Evolutionary conservation across 768 basidiomycete genomes (phyloP).

Genomic region (Suillus cothurnatus): DNA sequence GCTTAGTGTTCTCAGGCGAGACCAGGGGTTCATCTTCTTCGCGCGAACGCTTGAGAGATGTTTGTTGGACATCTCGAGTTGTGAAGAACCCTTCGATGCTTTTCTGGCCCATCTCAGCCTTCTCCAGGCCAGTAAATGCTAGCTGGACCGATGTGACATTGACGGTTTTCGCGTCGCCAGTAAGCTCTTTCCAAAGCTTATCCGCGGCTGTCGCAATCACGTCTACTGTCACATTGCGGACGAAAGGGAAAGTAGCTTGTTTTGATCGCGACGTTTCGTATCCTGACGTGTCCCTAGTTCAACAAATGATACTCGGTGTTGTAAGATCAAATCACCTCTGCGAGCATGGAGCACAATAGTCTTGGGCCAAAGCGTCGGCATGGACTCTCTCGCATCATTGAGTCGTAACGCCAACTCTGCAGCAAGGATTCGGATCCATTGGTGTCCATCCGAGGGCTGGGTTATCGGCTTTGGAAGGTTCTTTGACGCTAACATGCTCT

Average conservation of each 20-base stretch:
- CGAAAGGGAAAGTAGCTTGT: slow-evolving; percentile 88
- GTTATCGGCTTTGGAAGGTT: slow-evolving; percentile 83
- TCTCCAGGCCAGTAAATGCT: slow-evolving; percentile 77
- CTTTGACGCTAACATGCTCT: slow-evolving; percentile 97
- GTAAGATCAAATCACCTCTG: slow-evolving; percentile 49
- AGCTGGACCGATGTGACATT: slow-evolving; percentile 75
- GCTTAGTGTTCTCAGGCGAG: neutral
- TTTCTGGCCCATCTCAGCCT: slow-evolving; percentile 75
- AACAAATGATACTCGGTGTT: neutral
- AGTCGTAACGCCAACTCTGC: slow-evolving; percentile 88
- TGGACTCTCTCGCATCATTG: slow-evolving; percentile 73
- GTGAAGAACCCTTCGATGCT: slow-evolving; percentile 89
- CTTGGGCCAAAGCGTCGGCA: slow-evolving; percentile 88
- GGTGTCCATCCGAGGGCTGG: slow-evolving; percentile 72
- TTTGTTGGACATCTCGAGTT: slow-evolving; percentile 23
- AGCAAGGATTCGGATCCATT: slow-evolving; percentile 91
- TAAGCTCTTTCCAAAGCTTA: slow-evolving; percentile 84
- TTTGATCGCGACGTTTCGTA: slow-evolving; percentile 72
- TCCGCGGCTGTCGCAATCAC: slow-evolving; percentile 74
- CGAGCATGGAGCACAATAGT: slow-evolving; percentile 79
- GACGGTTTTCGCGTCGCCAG: slow-evolving; percentile 56
- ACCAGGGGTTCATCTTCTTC: slow-evolving; percentile 28
- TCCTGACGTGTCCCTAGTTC: slow-evolving; percentile 43
- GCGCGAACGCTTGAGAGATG: slow-evolving; percentile 41
- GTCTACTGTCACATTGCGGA: slow-evolving; percentile 71